These are phyloP conservation scores for Avena eriantha DNA, from an alignment of 176 grass and related monocot species.

Conservation along the genomic window DNA sequence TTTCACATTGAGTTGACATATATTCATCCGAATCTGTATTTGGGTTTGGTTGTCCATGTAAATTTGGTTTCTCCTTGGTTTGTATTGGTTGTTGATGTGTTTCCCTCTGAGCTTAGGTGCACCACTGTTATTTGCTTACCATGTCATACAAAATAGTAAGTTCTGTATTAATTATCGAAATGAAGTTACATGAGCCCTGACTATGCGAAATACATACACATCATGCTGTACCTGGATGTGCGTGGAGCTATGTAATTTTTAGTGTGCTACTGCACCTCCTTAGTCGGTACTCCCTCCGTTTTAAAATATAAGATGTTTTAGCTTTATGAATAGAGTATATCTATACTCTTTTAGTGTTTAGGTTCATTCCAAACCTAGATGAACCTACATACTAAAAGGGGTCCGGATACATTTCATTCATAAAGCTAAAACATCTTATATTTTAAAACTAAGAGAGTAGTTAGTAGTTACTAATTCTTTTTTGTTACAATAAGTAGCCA, in stretches of 20 bases:
- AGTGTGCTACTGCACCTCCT: not conserved
- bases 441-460: no score
- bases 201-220: not conserved
- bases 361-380: no score
- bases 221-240: not conserved
- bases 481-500: not conserved
- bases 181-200: not conserved
- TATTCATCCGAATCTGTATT: not conserved
- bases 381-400: no score
- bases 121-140: not conserved
- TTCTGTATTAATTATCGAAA: not conserved
- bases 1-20: not conserved
- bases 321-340: no score
- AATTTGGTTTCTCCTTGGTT: not conserved
- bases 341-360: no score
- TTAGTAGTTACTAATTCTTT: not conserved
- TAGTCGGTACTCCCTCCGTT: no score
- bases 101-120: not conserved
- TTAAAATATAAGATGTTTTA: no score
- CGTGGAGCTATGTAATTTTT: not conserved
- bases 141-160: not conserved
- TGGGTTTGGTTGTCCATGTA: not conserved
- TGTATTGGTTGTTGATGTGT: not conserved
- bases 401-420: no score
- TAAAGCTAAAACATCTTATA: no score